Conservation (phyloP, 2,329 filamentous ascomycete species). For the Penicillium sp. region DNA sequence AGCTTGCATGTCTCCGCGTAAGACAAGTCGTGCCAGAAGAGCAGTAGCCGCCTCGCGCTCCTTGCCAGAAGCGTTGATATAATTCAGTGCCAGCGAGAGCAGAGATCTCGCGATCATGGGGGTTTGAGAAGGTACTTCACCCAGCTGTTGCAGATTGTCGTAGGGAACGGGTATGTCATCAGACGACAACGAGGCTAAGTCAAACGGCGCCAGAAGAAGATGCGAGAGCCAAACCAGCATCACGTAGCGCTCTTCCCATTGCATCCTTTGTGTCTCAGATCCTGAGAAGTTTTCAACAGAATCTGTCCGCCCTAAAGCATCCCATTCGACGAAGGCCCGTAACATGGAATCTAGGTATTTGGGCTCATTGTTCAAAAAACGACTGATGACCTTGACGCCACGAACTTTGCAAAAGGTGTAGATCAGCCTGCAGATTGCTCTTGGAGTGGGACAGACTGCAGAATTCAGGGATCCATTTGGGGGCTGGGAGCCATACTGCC, state of each 20-base stretch:
- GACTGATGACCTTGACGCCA: constrained; percentile 87
- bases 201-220: constrained; percentile 83
- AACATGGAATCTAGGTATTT: constrained; percentile 81
- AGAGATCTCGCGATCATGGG: constrained; percentile 73
- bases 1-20: constrained; percentile 84
- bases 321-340: constrained; percentile 68
- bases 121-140: constrained; percentile 59
- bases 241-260: constrained; percentile 89
- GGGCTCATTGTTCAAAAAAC: constrained; percentile 89
- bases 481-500: constrained; percentile 42
- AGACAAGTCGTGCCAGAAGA: constrained; percentile 78
- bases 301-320: constrained; percentile 30
- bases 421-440: constrained; percentile 75
- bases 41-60: constrained; percentile 86
- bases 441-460: constrained; percentile 58
- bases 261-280: constrained; percentile 50
- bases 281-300: constrained; percentile 18
- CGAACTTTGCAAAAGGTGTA: constrained; percentile 95
- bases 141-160: constrained; percentile 34
- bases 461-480: constrained; percentile 41
- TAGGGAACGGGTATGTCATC: constrained; percentile 42
- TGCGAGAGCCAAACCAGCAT: constrained; percentile 86
- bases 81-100: constrained; percentile 70
- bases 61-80: constrained; percentile 76
- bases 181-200: constrained; percentile 79